Evolutionary conservation across 495 filamentous ascomycete genomes (phyloP), one percentile per base, ranked within the genome.

Genomic region (Apodospora peruviana): DNA sequence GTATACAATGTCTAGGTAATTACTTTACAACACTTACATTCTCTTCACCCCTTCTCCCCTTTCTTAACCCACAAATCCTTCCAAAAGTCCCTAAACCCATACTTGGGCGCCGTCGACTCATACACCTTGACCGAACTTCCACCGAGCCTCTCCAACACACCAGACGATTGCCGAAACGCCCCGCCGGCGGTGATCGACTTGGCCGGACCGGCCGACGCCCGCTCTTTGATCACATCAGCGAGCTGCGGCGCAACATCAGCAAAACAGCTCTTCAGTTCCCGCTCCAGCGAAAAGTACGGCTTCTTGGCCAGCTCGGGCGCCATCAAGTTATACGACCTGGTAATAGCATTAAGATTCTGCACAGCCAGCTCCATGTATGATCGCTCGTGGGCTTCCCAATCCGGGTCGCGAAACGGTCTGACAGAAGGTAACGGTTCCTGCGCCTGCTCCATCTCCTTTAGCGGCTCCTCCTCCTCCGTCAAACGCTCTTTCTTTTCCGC

Each of bases 241-340:
- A 98, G 63, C 43, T 70, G 65, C 0, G 90, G 89, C 1, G 93
- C 93, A 3, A 95, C 81, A 45, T 95, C 90, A 0, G 87, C 85
- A 61, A 82, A 98, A 58, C 89, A 95, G 8, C 76, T 73, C 19
- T 73, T 76, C 10, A 98, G 71, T 62, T 98, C 93, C 29, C 93
- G 83, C 22, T 88, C 83, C 2, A 97, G 79, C 20, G 74, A 83
- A 61, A 89, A 87, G 57, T 97, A 97, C 1, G 93, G 88, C 67
- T 97, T 97, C 64, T 91, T 93, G 11, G 91, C 91, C 0, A 95
- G 78, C 24, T 86, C 82, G 0, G 93, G 93, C 0, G 93, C 93
- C 80, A 93, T 88, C 0, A 98, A 80, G 52, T 98, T 98, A 71
- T 98, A 98, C 5, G 87, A 86, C 17, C 93, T 81, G 12, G 91